phyloP scores from a whole-genome alignment of 257 asterid genomes.

The Marsdenia floribunda region DNA sequence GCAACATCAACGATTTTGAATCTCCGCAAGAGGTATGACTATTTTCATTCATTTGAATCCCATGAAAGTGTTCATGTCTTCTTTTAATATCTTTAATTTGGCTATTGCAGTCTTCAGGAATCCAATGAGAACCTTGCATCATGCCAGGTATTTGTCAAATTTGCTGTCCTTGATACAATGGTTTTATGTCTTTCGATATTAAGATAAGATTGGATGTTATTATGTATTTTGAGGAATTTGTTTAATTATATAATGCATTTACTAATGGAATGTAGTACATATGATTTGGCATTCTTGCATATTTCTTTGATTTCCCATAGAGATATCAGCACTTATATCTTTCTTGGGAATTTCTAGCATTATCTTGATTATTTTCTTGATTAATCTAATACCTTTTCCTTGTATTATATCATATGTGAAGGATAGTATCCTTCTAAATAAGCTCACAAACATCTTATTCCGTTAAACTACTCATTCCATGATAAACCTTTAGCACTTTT shows the following conservation, averaged over 20 bases:
- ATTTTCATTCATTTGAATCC: background rate
- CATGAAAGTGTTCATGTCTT: background rate
- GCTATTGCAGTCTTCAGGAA: constrained; percentile 66
- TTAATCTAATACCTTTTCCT: background rate
- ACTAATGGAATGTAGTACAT: background rate
- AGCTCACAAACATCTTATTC: background rate
- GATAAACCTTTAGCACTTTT: background rate
- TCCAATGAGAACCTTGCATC: constrained; percentile 70
- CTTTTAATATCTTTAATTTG: constrained; percentile 15
- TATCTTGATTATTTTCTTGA: background rate
- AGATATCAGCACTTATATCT: no score
- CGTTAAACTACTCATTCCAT: background rate
- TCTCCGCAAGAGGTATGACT: constrained; percentile 79
- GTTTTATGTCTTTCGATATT: background rate
- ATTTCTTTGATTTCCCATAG: background rate
- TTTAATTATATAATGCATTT: background rate
- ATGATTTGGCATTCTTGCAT: background rate
- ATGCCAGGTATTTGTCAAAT: constrained; percentile 51
- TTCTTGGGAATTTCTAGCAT: background rate
- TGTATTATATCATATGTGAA: background rate
- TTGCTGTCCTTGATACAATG: background rate
- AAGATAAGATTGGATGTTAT: background rate
- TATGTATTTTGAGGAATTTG: background rate
- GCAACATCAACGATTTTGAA: constrained; percentile 89
- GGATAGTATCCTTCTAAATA: background rate